Evolutionary conservation across 73 alveolate genomes (phyloP).

Genomic region (Tetrahymena thermophila): DNA sequence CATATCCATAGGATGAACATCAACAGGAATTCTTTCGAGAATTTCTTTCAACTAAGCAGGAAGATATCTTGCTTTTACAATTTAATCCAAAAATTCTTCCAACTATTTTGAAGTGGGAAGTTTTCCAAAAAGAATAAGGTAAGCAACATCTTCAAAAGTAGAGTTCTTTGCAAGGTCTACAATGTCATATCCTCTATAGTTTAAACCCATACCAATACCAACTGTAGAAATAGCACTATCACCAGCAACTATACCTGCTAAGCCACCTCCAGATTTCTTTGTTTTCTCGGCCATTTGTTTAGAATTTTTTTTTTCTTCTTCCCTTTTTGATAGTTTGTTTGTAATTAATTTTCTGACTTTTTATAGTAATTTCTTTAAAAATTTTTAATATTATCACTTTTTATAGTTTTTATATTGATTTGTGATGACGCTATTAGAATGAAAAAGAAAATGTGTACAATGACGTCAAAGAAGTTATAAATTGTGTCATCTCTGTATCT

Average conservation of each 20-base stretch:
- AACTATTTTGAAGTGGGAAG: constrained; percentile 47
- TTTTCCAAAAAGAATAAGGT: constrained; percentile 42
- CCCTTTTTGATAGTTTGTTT: background rate
- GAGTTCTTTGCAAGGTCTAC: constrained; percentile 41
- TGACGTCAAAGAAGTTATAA: background rate
- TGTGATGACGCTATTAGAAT: background rate
- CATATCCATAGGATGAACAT: constrained; percentile 72
- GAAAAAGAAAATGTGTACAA: background rate
- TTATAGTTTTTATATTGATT: background rate
- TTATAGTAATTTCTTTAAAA: background rate
- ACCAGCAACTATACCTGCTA: constrained; percentile 60
- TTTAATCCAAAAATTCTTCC: constrained; percentile 6
- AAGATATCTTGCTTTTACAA: constrained; percentile 36
- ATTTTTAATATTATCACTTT: background rate
- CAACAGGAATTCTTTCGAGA: constrained; percentile 55
- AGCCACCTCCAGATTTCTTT: constrained; percentile 45
- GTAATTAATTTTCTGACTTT: background rate
- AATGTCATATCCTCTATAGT: constrained; percentile 65
- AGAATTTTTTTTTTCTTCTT: background rate
- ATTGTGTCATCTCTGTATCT: background rate
- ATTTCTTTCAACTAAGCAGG: constrained; percentile 40
- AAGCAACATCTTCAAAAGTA: constrained; percentile 64
- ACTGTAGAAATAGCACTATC: constrained; percentile 59
- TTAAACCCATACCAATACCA: constrained; percentile 60
- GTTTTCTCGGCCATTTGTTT: background rate